Base-by-base conservation (phyloP, 352 stramenopile genomes). In the Globisporangium paroecandrum region DNA sequence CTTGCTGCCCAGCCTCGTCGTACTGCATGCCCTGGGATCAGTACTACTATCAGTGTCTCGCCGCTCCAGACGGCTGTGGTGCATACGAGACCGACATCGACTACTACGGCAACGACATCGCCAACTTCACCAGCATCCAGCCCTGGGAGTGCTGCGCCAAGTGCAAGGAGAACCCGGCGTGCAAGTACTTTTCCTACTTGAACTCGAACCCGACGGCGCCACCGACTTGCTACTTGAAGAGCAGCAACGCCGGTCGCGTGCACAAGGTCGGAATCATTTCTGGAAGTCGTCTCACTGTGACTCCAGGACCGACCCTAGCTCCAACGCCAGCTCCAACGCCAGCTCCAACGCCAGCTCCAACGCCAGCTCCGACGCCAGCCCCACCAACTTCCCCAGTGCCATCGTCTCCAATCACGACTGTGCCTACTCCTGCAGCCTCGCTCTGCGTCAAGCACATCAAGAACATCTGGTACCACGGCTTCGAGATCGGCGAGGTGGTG, bases 1-100 rank as follows among this genome's bases (percentile, higher is more conserved):
- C 68, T 3, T 85, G 79, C 70, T 84, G 76, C 49, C 60, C 69
- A n/a, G 70, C 62, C 9, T 51, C 61, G 46, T 65, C 58, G 20
- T 85, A 83, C 66, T 86, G 78, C 49, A 71, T 82, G 69, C 78
- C 78, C 22, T 84, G 79, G 76, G 74, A 86, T 62, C 64, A 62
- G 0, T 58, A 77, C 29, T 89, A 82, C 65, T 89, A 87, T 71
- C 80, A 88, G 70, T 89, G 80, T 47, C 72, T 83, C 25, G 58
- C 60, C 1, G 34, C 69, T 1, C 74, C 78, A 18, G 69, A 70
- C 4, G 70, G 69, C n/a, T 85, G 77, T 47, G 60, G 68, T 2
- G 61, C 62, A 0, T 46, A 46, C 38, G 38, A 46, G 38, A 46
- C 38, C 12, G 38, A 46, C 12, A 46, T 46, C 38, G 38, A 46